Conservation (phyloP, 768 basidiomycete genomes). For the Lactifluus hygrophoroides region DNA sequence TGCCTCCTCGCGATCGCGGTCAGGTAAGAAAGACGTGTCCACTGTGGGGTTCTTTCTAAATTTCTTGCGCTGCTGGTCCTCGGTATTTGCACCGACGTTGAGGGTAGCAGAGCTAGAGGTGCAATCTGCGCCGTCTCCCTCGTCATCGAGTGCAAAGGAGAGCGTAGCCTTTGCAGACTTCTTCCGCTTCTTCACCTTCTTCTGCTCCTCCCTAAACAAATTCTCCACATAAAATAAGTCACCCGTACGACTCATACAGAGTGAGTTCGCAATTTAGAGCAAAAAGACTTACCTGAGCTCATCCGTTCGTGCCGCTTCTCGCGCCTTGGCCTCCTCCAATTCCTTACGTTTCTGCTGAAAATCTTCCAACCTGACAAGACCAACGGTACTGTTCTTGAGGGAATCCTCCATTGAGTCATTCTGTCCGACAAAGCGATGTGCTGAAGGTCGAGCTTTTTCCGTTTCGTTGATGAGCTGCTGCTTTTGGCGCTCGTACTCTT, state of each 20-base stretch:
- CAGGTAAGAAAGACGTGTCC: conserved; percentile 96
- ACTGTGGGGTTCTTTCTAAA: conserved; percentile 93
- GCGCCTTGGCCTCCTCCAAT: conserved; percentile 83
- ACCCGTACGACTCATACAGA: conserved; percentile 30
- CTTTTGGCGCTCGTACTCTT: conserved; percentile 77
- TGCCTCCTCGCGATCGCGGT: conserved; percentile 91
- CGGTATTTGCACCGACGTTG: conserved; percentile 29
- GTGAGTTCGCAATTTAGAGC: conserved; percentile 18
- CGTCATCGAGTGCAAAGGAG: conserved; percentile 88
- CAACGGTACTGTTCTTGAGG: conserved; percentile 85
- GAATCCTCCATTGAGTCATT: conserved; percentile 92
- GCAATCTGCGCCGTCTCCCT: conserved; percentile 43
- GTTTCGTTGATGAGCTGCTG: conserved; percentile 79
- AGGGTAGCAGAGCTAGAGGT: conserved; percentile 28
- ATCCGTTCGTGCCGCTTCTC: conserved; percentile 77
- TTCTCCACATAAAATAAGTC: conserved; percentile 74
- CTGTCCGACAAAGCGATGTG: conserved; percentile 87
- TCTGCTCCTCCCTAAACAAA: conserved; percentile 80
- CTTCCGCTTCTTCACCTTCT: conserved; percentile 87
- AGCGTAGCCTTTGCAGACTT: conserved; percentile 81
- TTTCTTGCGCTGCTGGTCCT: conserved; percentile 52
- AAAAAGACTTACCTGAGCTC: conserved; percentile 72
- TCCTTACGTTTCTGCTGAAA: conserved; percentile 86
- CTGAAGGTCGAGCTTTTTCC: conserved; percentile 82
- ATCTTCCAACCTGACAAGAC: conserved; percentile 84